These are phyloP conservation scores for Cladophialophora exuberans DNA, from an alignment of 2,329 filamentous ascomycete genomes.

Conservation along the genomic window DNA sequence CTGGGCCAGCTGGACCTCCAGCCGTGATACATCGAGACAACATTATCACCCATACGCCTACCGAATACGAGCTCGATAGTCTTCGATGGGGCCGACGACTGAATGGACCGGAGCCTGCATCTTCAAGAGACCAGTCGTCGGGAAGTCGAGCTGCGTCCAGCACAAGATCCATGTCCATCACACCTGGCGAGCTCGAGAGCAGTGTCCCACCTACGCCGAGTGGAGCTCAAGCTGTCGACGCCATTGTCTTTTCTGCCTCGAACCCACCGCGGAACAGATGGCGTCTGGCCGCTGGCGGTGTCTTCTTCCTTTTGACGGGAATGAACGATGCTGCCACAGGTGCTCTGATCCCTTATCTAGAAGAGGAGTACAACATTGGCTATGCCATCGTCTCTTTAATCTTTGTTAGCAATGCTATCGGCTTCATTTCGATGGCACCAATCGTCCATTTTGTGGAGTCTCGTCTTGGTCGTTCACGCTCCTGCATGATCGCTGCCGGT, in stretches of 20 bases:
- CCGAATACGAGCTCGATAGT: constrained; percentile 26
- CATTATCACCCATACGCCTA: constrained; percentile 28
- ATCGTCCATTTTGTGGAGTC: constrained; percentile 66
- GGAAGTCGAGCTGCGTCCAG: constrained; percentile 11
- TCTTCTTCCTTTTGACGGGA: constrained; percentile 70
- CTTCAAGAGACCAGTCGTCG: constrained; percentile 8
- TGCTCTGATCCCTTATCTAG: constrained; percentile 80
- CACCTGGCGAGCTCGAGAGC: constrained; percentile 35
- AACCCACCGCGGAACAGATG: constrained; percentile 66
- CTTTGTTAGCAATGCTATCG: constrained; percentile 76
- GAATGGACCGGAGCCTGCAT: constrained; percentile 19
- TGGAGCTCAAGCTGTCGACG: constrained; percentile 31
- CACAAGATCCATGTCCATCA: constrained; percentile 26
- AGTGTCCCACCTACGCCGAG: constrained; percentile 32
- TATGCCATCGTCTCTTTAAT: constrained; percentile 81
- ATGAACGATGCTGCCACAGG: constrained; percentile 76
- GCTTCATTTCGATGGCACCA: constrained; percentile 74
- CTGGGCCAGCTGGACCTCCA: constrained; percentile 42
- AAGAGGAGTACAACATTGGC: constrained; percentile 72
- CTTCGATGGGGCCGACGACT: constrained; percentile 29
- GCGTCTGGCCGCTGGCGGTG: constrained; percentile 65
- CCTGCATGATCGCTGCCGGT: constrained; percentile 62
- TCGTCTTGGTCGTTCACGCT: constrained; percentile 67
- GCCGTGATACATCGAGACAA: constrained; percentile 40
- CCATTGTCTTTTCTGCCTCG: constrained; percentile 33